A percentile compares a stretch with the other conserved stretches of the same genome.
These are phyloP conservation scores for Exophiala oligosperma DNA, from an alignment of 2,329 filamentous ascomycete species.

Conservation along the genomic window DNA sequence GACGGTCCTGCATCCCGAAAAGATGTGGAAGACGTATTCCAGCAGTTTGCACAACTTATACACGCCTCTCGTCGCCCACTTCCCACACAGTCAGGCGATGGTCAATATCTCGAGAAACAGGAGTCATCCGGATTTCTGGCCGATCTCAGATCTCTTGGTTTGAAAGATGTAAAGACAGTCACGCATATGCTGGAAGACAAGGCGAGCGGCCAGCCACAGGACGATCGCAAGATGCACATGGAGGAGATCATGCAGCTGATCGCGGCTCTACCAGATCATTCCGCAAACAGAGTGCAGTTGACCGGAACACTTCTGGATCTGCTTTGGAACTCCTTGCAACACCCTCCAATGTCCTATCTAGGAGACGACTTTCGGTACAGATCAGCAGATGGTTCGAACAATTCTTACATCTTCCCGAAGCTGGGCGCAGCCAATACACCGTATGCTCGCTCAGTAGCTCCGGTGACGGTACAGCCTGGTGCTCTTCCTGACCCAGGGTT, in stretches of 20 bases:
- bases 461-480: conserved; percentile 54
- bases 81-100: conserved; percentile 63
- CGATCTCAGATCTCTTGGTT: conserved; percentile 60
- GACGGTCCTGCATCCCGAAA: conserved; percentile 38
- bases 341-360: conserved; percentile 64
- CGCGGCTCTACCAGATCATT: conserved; percentile 62
- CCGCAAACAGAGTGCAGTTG: conserved; percentile 61
- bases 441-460: conserved; percentile 66
- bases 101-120: conserved; percentile 55
- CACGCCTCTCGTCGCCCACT: conserved; percentile 61
- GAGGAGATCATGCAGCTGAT: conserved; percentile 71
- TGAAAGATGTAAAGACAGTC: conserved; percentile 63
- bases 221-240: conserved; percentile 79
- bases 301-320: conserved; percentile 68
- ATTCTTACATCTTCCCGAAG: conserved; percentile 66
- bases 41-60: conserved; percentile 48
- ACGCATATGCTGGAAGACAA: conserved; percentile 62
- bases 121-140: conserved; percentile 53
- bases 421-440: conserved; percentile 67
- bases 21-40: conserved; percentile 43
- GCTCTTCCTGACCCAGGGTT: conserved; percentile 66
- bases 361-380: conserved; percentile 64
- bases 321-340: conserved; percentile 71
- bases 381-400: conserved; percentile 68
- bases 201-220: conserved; percentile 62